Conservation (phyloP, 2,329 filamentous ascomycete genomes). For the Fusarium hostae region DNA sequence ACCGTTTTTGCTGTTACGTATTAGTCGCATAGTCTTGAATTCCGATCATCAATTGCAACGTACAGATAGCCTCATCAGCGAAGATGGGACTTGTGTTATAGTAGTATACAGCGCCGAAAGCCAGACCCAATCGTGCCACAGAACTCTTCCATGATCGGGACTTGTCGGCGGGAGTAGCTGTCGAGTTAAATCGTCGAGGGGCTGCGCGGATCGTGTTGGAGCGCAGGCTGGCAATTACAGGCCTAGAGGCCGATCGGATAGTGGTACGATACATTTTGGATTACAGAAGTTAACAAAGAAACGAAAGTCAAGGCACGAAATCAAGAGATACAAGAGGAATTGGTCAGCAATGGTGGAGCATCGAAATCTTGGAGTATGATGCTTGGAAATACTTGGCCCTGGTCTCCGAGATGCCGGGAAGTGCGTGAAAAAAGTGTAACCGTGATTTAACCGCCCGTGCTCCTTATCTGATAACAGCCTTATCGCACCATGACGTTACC, state of each 20-base stretch:
- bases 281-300: not conserved
- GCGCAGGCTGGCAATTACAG: conserved; percentile 57
- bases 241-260: conserved; percentile 59
- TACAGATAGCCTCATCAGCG: conserved; percentile 83
- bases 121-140: conserved; percentile 78
- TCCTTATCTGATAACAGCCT: conserved; percentile 31
- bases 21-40: conserved; percentile 12
- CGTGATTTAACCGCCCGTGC: conserved; percentile 37
- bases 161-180: conserved; percentile 66
- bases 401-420: conserved; percentile 13
- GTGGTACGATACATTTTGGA: conserved; percentile 64
- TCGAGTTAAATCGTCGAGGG: conserved; percentile 64
- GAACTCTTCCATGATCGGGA: conserved; percentile 85
- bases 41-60: conserved; percentile 47
- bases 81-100: conserved; percentile 93
- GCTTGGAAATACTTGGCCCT: conserved; percentile 24
- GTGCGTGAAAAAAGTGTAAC: conserved; percentile 34
- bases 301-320: conserved; percentile 11
- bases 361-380: conserved; percentile 23
- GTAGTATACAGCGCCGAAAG: conserved; percentile 83
- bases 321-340: conserved; percentile 29
- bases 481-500: conserved; percentile 32
- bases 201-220: conserved; percentile 52
- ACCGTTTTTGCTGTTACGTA: conserved; percentile 43
- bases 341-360: conserved; percentile 41